phyloP scores from a whole-genome alignment of 306 rosid species.

The Amphicarpaea edgeworthii region DNA sequence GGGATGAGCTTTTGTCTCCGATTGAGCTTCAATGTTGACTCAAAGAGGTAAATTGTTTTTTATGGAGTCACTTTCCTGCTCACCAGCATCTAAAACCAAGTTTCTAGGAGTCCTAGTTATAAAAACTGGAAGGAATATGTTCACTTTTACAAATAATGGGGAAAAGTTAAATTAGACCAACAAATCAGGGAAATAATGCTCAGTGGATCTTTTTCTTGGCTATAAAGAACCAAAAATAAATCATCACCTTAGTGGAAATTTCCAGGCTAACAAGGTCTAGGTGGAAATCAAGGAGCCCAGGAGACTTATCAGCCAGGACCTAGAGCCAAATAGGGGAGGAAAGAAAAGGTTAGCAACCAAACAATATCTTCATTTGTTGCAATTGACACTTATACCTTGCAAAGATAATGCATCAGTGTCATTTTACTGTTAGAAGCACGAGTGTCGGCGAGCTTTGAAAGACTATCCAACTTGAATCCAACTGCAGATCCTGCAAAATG shows the following conservation, averaged over 20 bases:
- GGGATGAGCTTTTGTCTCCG: constrained; percentile 14
- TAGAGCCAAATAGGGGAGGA: constrained; percentile 42
- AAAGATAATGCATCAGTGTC: constrained; percentile 99
- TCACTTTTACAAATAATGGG: constrained; percentile 17
- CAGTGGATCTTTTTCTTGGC: constrained; percentile 15
- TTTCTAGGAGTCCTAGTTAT: not conserved
- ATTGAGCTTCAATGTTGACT: constrained; percentile 12
- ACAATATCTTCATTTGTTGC: constrained; percentile 33
- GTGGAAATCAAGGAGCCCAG: constrained; percentile 89
- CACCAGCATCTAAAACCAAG: constrained; percentile 24
- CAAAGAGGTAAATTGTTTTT: constrained; percentile 29
- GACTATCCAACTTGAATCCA: constrained; percentile 99
- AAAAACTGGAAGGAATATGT: constrained; percentile 29
- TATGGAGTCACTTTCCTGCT: not conserved
- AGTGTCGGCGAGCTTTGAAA: constrained; percentile 90
- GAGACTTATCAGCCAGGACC: constrained; percentile 85
- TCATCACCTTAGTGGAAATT: constrained; percentile 80
- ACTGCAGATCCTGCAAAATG: constrained; percentile 84
- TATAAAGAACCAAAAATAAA: constrained; percentile 36
- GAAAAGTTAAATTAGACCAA: constrained; percentile 28
- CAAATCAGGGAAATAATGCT: constrained; percentile 14
- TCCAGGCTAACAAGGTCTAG: constrained; percentile 84
- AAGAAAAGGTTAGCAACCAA: constrained; percentile 34
- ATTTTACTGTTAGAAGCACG: constrained; percentile 88
- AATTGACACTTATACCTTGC: constrained; percentile 72